phyloP scores from a whole-genome alignment of 2,329 filamentous ascomycete genomes.

The Curvularia hawaiiensis region DNA sequence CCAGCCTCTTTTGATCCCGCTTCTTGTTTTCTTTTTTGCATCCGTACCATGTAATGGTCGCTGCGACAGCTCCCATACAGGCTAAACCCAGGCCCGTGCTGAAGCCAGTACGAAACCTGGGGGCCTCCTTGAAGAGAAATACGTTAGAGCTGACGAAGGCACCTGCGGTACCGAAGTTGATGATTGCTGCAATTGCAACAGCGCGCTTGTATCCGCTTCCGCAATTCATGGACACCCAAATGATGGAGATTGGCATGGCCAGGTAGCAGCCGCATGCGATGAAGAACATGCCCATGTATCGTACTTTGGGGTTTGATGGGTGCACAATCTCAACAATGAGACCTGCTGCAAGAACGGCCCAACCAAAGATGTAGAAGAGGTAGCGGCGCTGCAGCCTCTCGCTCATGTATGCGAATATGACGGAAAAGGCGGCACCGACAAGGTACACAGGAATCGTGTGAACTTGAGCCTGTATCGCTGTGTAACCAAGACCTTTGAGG shows the following conservation, averaged over 20 bases:
- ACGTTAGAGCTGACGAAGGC: conserved; percentile 58
- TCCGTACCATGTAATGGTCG: conserved; percentile 49
- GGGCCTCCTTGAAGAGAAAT: conserved; percentile 34
- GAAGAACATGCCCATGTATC: conserved; percentile 60
- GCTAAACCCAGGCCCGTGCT: conserved; percentile 36
- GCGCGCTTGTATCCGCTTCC: conserved; percentile 35
- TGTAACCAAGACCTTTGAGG: conserved; percentile 44
- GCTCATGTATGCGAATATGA: conserved; percentile 36
- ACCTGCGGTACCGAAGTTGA: conserved; percentile 57
- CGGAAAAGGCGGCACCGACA: conserved; percentile 35
- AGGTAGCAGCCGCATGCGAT: conserved; percentile 61
- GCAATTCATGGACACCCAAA: conserved; percentile 62
- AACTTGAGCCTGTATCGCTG: conserved; percentile 40
- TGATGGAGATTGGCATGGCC: conserved; percentile 60
- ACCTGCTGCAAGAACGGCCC: conserved; percentile 51
- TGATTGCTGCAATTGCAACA: conserved; percentile 28
- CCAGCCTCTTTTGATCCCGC: conserved; percentile 50
- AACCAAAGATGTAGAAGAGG: conserved; percentile 39
- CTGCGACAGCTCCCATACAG: conserved; percentile 44
- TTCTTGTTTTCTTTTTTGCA: conserved; percentile 55
- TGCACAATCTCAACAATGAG: conserved; percentile 58
- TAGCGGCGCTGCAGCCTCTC: conserved; percentile 37
- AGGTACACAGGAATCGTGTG: conserved; percentile 46
- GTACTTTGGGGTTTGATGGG: conserved; percentile 45
- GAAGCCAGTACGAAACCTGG: conserved; percentile 35